Percentiles rank a stretch among this genome's conserved stretches.
Conservation (phyloP, 345 rosid genomes). For the Combretum micranthum region DNA sequence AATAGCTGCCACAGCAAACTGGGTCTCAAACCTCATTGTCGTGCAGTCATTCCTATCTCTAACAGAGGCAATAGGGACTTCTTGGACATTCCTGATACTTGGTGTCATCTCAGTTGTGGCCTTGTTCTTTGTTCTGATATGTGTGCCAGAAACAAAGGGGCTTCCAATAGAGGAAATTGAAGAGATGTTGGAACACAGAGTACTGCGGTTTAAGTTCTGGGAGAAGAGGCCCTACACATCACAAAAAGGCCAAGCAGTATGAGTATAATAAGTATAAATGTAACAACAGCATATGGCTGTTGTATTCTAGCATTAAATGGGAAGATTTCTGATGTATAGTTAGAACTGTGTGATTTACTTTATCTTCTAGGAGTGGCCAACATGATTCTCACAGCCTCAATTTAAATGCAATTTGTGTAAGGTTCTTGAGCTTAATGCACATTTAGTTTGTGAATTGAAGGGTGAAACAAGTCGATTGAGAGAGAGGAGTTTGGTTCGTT, state of each 20-base stretch:
- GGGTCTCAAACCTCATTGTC: constrained; percentile 82
- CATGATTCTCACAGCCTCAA: no score
- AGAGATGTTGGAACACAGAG: constrained; percentile 62
- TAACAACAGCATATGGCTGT: background rate
- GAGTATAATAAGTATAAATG: constrained; percentile 2
- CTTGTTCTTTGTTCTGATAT: constrained; percentile 56
- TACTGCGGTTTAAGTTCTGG: constrained; percentile 66
- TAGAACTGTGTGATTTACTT: no score
- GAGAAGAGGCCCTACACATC: constrained; percentile 19
- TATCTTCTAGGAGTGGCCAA: no score
- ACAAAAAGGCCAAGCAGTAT: constrained; percentile 32
- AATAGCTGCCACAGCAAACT: constrained; percentile 80
- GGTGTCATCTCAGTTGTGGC: constrained; percentile 60
- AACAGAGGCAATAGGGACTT: constrained; percentile 66
- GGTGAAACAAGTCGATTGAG: no score
- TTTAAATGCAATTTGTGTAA: no score
- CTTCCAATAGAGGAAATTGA: constrained; percentile 81
- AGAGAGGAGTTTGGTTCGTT: no score
- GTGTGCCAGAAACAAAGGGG: constrained; percentile 86
- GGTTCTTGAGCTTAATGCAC: no score
- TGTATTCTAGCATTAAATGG: no score
- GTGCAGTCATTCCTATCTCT: constrained; percentile 69
- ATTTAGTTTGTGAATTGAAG: no score
- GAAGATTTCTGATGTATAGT: no score
- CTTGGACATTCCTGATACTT: constrained; percentile 63